Percentiles rank a stretch among this genome's conserved stretches.
Conservation (phyloP, 202 grass and related monocot genomes). For the Bolboschoenoplectus hybrid region DNA sequence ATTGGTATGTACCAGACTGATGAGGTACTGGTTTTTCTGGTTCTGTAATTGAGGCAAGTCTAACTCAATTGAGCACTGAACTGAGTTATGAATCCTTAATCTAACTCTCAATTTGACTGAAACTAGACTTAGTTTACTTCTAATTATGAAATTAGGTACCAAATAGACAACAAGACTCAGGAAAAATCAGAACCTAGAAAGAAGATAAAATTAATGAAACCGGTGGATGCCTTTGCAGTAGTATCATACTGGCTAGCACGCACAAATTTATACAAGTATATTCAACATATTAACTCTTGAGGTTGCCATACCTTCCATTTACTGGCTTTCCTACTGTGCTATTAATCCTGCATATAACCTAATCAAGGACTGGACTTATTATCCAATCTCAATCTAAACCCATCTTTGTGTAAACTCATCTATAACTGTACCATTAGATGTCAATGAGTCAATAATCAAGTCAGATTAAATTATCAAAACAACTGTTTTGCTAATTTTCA, state of each 20-base stretch:
- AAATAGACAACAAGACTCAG: background rate
- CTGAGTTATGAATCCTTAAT: background rate
- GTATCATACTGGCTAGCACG: background rate
- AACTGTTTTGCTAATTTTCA: background rate
- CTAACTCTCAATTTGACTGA: background rate
- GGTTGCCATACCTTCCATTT: background rate
- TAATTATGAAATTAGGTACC: background rate
- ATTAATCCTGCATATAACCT: background rate
- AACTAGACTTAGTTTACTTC: background rate
- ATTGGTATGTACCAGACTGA: background rate
- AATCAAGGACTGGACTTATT: background rate
- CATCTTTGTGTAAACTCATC: background rate
- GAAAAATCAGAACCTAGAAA: too few species aligned
- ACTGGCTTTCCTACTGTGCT: background rate
- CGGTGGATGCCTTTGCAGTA: background rate
- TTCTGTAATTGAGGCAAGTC: background rate
- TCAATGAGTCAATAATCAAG: background rate
- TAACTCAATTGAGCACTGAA: background rate
- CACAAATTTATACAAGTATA: background rate
- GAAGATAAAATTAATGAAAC: too few species aligned
- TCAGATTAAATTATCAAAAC: background rate
- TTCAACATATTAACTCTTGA: background rate
- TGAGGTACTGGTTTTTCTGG: background rate
- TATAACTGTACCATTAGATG: background rate
- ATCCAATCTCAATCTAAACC: background rate